These are phyloP conservation scores for Claviceps paspali DNA, from an alignment of 2,329 filamentous ascomycete species.

Conservation along the genomic window DNA sequence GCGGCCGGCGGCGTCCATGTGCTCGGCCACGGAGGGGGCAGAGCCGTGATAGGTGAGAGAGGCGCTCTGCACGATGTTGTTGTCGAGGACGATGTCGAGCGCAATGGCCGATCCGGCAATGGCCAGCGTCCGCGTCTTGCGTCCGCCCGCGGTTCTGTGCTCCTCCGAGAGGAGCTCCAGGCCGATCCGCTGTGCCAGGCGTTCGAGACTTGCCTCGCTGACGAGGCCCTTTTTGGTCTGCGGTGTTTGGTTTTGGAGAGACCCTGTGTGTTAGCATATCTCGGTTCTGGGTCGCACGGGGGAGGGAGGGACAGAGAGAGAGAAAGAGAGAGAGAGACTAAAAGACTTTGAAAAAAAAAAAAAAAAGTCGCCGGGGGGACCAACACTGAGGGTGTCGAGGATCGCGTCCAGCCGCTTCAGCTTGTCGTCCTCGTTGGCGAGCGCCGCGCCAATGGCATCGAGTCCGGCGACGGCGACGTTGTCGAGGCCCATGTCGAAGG, in stretches of 20 bases:
- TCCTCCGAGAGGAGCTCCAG: slow-evolving; percentile 48
- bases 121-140: slow-evolving; percentile 39
- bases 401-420: slow-evolving; percentile 38
- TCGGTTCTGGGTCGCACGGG: too few relatives aligned
- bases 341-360: neutral
- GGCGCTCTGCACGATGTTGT: slow-evolving; percentile 47
- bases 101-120: slow-evolving; percentile 47
- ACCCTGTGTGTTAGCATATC: too few relatives aligned
- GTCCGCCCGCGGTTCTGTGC: slow-evolving; percentile 27
- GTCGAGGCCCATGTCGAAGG: slow-evolving; percentile 38
- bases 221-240: slow-evolving; percentile 44
- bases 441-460: slow-evolving; percentile 21
- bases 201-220: slow-evolving; percentile 60
- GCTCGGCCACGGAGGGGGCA: slow-evolving; percentile 40
- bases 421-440: slow-evolving; percentile 38
- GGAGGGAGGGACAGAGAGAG: neutral
- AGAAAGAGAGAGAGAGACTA: neutral
- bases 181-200: slow-evolving; percentile 52
- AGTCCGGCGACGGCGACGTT: slow-evolving; percentile 33
- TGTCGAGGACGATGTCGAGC: slow-evolving; percentile 45
- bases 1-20: slow-evolving; percentile 44
- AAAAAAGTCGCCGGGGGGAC: too few relatives aligned
- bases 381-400: slow-evolving; percentile 33
- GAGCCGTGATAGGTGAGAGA: slow-evolving; percentile 48
- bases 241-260: neutral